Percentiles rank a stretch among this genome's conserved stretches.
These are phyloP conservation scores for Protostelium mycophagum DNA, from an alignment of 78 protist species.

Conservation along the genomic window DNA sequence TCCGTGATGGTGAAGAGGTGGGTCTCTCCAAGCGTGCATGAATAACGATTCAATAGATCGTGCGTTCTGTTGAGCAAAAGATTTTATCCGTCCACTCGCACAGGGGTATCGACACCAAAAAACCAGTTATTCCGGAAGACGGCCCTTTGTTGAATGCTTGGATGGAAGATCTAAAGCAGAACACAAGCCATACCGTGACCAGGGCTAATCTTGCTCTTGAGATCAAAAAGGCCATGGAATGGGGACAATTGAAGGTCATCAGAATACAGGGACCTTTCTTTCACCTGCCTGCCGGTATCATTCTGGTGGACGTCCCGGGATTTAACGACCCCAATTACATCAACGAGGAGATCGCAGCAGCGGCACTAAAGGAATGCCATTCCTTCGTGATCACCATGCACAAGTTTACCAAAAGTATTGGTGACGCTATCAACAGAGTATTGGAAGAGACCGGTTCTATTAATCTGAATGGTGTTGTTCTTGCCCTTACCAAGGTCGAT, in stretches of 20 bases:
- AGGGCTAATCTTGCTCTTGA: not conserved
- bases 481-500: not conserved
- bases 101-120: not conserved
- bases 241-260: not conserved
- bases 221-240: not conserved
- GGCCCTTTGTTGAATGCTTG: not conserved
- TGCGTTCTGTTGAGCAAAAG: not conserved
- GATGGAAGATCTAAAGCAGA: not conserved
- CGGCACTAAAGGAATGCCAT: not conserved
- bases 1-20: not conserved
- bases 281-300: not conserved
- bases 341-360: not conserved
- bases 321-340: not conserved
- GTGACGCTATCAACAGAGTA: not conserved
- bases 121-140: not conserved
- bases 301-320: not conserved
- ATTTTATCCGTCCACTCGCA: not conserved
- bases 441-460: not conserved
- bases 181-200: not conserved
- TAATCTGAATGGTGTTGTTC: not conserved
- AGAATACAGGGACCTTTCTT: not conserved
- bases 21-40: not conserved
- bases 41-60: not conserved
- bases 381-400: not conserved
- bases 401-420: not conserved